A percentile compares a stretch with the other conserved stretches of the same genome.
Conservation (phyloP, 164 flowering plant genomes). For the Vitis amurensis region DNA sequence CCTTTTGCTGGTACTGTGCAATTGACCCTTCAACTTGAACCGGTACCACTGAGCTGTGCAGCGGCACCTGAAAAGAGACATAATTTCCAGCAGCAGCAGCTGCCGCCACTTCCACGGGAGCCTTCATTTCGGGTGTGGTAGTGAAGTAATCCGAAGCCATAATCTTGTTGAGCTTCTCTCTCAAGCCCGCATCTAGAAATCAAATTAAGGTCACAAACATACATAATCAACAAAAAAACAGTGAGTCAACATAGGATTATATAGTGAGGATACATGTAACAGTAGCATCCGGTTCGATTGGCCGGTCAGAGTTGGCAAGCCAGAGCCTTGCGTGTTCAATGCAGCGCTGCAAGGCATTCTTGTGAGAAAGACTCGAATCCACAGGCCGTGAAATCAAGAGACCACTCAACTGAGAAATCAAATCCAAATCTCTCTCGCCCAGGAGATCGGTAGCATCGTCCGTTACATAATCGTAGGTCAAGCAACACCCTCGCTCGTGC, state of each 20-base stretch:
- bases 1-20: slow-evolving; percentile 52
- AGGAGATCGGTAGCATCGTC: slow-evolving; percentile 89
- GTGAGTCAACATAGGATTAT: background rate
- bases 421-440: slow-evolving; percentile 79
- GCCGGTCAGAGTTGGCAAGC: slow-evolving; percentile 62
- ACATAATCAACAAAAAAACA: background rate
- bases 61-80: slow-evolving; percentile 56
- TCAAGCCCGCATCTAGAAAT: slow-evolving; percentile 70
- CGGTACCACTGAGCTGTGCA: slow-evolving; percentile 23
- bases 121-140: slow-evolving; percentile 79
- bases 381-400: slow-evolving; percentile 69
- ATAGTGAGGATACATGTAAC: slow-evolving; percentile 57
- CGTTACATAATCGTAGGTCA: slow-evolving; percentile 89
- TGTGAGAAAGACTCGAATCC: slow-evolving; percentile 74
- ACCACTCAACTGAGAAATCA: slow-evolving; percentile 59
- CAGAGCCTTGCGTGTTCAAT: slow-evolving; percentile 82
- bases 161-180: slow-evolving; percentile 74
- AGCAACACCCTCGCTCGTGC: slow-evolving; percentile 86
- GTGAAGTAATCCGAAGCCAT: slow-evolving; percentile 83
- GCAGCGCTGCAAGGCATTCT: slow-evolving; percentile 72
- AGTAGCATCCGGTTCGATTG: slow-evolving; percentile 45
- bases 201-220: slow-evolving; percentile 3
- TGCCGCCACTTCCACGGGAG: slow-evolving; percentile 65
- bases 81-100: slow-evolving; percentile 71
- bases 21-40: slow-evolving; percentile 42